A percentile compares a stretch with the other conserved stretches of the same genome.
Evolutionary conservation across 805 yeast genomes (phyloP).

Genomic region (Lipomyces starkeyi): DNA sequence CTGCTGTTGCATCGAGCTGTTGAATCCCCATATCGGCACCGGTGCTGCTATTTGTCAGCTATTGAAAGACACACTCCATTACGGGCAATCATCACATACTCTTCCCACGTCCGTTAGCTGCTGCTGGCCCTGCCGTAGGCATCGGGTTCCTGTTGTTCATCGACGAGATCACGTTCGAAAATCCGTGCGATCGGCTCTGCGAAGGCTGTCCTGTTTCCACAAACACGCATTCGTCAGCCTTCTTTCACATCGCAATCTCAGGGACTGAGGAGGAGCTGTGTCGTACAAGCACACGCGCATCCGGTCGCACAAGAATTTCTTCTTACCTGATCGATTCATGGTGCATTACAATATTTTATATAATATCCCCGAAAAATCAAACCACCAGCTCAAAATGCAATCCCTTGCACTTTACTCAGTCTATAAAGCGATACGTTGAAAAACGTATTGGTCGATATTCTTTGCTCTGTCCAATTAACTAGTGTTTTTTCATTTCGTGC

Average conservation of each 20-base stretch:
- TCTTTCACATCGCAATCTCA: background rate
- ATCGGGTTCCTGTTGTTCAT: conserved; percentile 25
- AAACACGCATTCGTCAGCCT: background rate
- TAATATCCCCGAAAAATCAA: background rate
- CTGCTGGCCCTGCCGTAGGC: conserved; percentile 15
- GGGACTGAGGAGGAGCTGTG: background rate
- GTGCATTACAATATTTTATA: conserved; percentile 1
- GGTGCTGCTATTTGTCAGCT: conserved; percentile 16
- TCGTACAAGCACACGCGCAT: background rate
- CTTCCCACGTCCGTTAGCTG: conserved; percentile 17
- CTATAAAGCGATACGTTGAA: background rate
- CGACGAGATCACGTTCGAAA: conserved; percentile 30
- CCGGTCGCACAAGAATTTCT: background rate
- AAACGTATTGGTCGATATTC: background rate
- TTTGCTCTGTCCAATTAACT: background rate
- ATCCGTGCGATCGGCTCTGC: conserved; percentile 33
- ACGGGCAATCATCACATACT: background rate
- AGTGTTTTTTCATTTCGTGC: background rate
- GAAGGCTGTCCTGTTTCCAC: conserved; percentile 25
- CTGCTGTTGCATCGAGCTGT: conserved; percentile 16
- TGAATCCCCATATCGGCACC: conserved; percentile 35
- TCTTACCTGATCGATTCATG: conserved; percentile 26
- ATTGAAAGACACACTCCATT: background rate
- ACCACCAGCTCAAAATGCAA: background rate
- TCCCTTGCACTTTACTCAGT: background rate